Conservation (phyloP, 1,284 basidiomycete genomes). For the Coniferiporia weirii region DNA sequence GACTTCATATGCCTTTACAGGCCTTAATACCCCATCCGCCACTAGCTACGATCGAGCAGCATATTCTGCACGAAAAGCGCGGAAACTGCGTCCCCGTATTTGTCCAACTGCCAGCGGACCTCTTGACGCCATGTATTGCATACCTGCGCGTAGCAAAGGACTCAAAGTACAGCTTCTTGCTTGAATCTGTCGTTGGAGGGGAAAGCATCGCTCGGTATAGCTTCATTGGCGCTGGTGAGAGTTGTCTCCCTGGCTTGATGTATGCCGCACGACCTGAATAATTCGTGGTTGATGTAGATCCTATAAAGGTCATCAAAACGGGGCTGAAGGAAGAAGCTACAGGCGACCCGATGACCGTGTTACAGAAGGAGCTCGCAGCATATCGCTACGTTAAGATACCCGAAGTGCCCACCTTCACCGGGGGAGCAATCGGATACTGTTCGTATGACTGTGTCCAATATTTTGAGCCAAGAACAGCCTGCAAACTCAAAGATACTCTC, state of each 20-base stretch:
- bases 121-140: slow-evolving; percentile 95
- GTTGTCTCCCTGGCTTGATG: slow-evolving; percentile 13
- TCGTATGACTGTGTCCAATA: slow-evolving; percentile 95
- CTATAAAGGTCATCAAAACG: slow-evolving; percentile 86
- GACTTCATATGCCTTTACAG: slow-evolving; percentile 32
- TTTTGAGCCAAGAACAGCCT: slow-evolving; percentile 91
- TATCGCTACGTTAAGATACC: slow-evolving; percentile 92
- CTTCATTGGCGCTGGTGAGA: slow-evolving; percentile 90
- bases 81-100: slow-evolving; percentile 94
- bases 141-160: slow-evolving; percentile 92
- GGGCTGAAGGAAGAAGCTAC: slow-evolving; percentile 78
- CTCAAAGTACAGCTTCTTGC: slow-evolving; percentile 87
- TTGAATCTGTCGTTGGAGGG: slow-evolving; percentile 89
- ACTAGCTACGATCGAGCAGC: slow-evolving; percentile 62
- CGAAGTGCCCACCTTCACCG: slow-evolving; percentile 92
- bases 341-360: slow-evolving; percentile 83
- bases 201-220: slow-evolving; percentile 92
- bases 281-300: slow-evolving; percentile 52
- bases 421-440: slow-evolving; percentile 97
- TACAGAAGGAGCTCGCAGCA: slow-evolving; percentile 83
- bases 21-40: slow-evolving; percentile 62
- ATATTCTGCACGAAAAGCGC: slow-evolving; percentile 69
- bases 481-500: slow-evolving; percentile 68
- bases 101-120: slow-evolving; percentile 90
- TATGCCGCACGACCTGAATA: background rate